phyloP scores from a whole-genome alignment of 495 filamentous ascomycete genomes.

The Aspergillus mulundensis region DNA sequence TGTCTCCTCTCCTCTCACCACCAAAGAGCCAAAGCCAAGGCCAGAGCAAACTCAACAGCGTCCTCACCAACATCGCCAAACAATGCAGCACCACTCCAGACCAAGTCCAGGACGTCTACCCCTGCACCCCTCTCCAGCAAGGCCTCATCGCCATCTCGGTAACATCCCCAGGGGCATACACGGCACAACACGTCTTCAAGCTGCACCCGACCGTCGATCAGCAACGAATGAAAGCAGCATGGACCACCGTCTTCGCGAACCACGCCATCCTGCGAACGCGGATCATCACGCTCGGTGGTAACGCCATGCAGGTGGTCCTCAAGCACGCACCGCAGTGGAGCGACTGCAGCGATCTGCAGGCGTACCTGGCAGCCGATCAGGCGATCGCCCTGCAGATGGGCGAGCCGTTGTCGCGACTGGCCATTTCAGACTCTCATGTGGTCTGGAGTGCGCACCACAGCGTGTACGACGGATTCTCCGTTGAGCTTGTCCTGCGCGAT shows the following conservation, averaged over 20 bases:
- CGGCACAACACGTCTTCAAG: conserved; percentile 33
- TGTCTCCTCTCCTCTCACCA: neutral
- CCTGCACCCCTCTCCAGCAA: conserved; percentile 58
- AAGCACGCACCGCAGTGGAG: neutral
- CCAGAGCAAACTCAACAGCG: neutral
- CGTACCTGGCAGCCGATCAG: neutral
- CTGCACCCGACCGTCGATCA: conserved; percentile 16
- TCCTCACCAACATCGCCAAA: neutral
- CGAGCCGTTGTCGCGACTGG: neutral
- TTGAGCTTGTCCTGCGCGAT: neutral
- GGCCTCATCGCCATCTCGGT: conserved; percentile 50
- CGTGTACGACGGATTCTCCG: neutral
- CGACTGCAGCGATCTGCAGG: neutral
- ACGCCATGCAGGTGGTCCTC: neutral
- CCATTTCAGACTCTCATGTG: neutral
- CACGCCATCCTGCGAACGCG: neutral
- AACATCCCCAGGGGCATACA: conserved; percentile 45
- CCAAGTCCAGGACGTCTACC: conserved; percentile 52
- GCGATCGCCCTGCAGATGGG: neutral
- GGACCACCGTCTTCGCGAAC: neutral
- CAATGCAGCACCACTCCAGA: neutral
- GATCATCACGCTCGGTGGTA: neutral
- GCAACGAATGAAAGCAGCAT: neutral
- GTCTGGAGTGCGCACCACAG: neutral
- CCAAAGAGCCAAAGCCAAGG: neutral